Evolutionary conservation across 176 grass and related monocot genomes (phyloP).

Genomic region (Coix lacrymajobi): DNA sequence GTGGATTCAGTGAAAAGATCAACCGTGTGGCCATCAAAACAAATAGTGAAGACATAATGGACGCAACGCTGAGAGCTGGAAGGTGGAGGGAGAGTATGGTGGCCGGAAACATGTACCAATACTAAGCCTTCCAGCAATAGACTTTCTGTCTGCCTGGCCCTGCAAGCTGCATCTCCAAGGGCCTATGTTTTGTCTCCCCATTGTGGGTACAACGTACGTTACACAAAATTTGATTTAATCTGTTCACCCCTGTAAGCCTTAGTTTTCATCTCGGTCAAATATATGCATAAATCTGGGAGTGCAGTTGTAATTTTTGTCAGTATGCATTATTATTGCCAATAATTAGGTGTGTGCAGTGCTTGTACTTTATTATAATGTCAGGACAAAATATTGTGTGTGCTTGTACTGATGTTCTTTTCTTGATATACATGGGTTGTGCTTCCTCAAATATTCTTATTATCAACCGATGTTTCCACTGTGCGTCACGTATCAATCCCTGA

Average conservation of each 20-base stretch:
- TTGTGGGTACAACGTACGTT: background rate
- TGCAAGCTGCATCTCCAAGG: background rate
- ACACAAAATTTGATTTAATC: too few species aligned
- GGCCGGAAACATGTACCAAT: background rate
- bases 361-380: background rate
- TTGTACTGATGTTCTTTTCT: too few species aligned
- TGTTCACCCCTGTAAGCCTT: too few species aligned
- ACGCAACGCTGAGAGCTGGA: background rate
- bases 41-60: conserved; percentile 1
- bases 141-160: too few species aligned
- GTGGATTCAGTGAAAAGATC: background rate
- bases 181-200: background rate
- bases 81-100: conserved; percentile 12
- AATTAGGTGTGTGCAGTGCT: background rate
- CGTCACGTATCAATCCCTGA: too few species aligned
- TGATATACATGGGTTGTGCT: too few species aligned
- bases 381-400: too few species aligned
- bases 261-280: too few species aligned
- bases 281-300: too few species aligned
- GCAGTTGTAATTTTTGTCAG: background rate
- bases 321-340: background rate
- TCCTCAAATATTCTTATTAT: too few species aligned
- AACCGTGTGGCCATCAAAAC: background rate
- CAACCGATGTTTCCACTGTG: too few species aligned
- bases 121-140: background rate